Base-by-base conservation (phyloP, 1,284 basidiomycete genomes). In the Sporisorium iseilematis-ciliati region DNA sequence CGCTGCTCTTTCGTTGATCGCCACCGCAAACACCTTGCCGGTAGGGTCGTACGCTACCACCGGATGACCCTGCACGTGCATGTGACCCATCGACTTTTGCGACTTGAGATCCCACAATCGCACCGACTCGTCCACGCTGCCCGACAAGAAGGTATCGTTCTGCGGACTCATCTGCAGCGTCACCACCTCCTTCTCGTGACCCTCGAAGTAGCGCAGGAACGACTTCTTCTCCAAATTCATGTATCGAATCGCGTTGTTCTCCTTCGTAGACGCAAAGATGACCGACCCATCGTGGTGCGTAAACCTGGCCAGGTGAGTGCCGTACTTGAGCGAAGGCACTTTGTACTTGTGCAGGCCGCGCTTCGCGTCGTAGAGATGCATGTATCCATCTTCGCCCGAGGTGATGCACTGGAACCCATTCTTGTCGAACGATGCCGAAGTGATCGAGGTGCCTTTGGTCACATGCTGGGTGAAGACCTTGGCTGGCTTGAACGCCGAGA, bases 191-290 rank as follows among this genome's bases (percentile, higher is more conserved):
- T 90, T 52, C 78, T 91, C 94, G 87, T 99, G 97, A 0, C 97
- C 97, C 79, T 91, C 92, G 88, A 96, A 98, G 87, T 99, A 99
- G 76, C 93, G 91, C 33, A 97, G 87, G 84, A 95, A 99, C 85
- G 92, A 93, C 88, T 97, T 97, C 88, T 97, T 94, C 86, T 97
- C 93, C 64, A 97, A 85, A 2, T 93, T 94, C 80, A 97, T 94
- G 85, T 98, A 97, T 25, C 97, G 91, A 68, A 99, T 90, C 1
- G 93, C 94, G 81, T 98, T 85, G 84, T 97, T 93, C 84, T 93
- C 93, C 85, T 97, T 97, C 7, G 95, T 98, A 1, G 93, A 95
- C 1, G 96, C 93, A 82, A 98, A 91, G 3, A 99, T 86, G 61
- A 98, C 91, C 5, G 91, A 90, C 0, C 91, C 91, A 65, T 90